Evolutionary conservation across 768 basidiomycete species (phyloP), one percentile per base, ranked within the genome.

Genomic region (Lactarius trivialis): DNA sequence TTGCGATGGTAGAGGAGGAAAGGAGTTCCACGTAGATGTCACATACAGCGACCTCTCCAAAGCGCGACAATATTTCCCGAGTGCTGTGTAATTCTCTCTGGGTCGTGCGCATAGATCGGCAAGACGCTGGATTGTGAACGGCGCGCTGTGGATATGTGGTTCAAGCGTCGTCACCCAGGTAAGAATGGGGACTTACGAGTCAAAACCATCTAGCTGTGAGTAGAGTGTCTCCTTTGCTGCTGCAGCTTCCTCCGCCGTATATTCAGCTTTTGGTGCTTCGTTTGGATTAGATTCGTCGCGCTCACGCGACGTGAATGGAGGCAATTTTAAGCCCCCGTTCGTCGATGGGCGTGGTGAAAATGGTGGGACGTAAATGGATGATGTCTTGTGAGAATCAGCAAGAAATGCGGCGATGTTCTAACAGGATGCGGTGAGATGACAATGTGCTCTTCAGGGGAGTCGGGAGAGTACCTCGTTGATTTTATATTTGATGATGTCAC

Each of bases 101-200:
- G 92, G 91, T 45, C 80, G 73, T 14, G 88, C 67, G 66, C 86
- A 85, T 28, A 96, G 84, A 70, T 95, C 93, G 71, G 89, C 91
- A 14, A 94, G 76, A 49, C 93, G 85, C 73, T 96, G 93, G 58
- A 95, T 88, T 9, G 93, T 94, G 72, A 95, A 96, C 2, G 93
- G 93, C 0, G 89, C 81, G 55, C 80, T 80, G 19, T 21, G 84
- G 76, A 58, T 48, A 14, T 24, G 41, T 17, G 3, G 36, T 33
- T 58, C 17, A 55, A 32, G 39, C 14, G 28, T 50, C 54, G 11
- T 36, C 9, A 37, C 21, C 54, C 45, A 49, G 39, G 51, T 55
- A 56, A 37, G 53, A 6, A 24, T 32, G 69, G 58, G 36, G 55
- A 78, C 84, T 53, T 68, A 91, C 91, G 80, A 80, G 48, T 91